phyloP scores from a whole-genome alignment of 164 flowering plant genomes.

The Berberis vulgaris region DNA sequence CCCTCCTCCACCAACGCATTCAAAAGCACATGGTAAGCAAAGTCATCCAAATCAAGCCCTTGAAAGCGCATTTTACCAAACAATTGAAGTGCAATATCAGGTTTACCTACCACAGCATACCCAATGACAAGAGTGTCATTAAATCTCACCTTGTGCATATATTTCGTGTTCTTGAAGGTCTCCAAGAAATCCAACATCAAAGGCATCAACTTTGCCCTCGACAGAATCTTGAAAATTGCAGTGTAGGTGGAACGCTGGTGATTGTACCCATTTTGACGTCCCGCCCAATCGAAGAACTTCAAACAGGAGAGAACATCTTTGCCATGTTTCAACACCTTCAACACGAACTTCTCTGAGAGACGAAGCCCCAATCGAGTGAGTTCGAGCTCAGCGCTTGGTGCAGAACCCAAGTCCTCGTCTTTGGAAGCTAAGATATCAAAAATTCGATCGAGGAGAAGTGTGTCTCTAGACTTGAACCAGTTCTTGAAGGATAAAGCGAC shows the following conservation, averaged over 20 bases:
- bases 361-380: not conserved
- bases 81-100: constrained; percentile 54
- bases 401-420: constrained; percentile 3
- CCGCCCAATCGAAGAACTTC: constrained; percentile 88
- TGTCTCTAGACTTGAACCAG: constrained; percentile 36
- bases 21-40: constrained; percentile 63
- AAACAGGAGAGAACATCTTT: constrained; percentile 49
- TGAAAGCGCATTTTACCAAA: constrained; percentile 68
- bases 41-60: constrained; percentile 55
- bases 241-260: constrained; percentile 30
- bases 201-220: constrained; percentile 32
- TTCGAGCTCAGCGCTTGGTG: no score
- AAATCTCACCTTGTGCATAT: constrained; percentile 1
- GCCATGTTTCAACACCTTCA: constrained; percentile 37
- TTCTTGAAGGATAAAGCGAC: constrained; percentile 30
- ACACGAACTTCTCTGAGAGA: constrained; percentile 37
- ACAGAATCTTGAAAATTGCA: constrained; percentile 59
- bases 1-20: constrained; percentile 43
- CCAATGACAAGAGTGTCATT: constrained; percentile 60
- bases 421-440: constrained; percentile 20
- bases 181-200: constrained; percentile 49
- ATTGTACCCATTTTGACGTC: constrained; percentile 31
- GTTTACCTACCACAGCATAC: constrained; percentile 62
- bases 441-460: constrained; percentile 25
- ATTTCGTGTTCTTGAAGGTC: constrained; percentile 7